Conservation (phyloP, 2,329 filamentous ascomycete species). For the Pseudogymnoascus sp. region DNA sequence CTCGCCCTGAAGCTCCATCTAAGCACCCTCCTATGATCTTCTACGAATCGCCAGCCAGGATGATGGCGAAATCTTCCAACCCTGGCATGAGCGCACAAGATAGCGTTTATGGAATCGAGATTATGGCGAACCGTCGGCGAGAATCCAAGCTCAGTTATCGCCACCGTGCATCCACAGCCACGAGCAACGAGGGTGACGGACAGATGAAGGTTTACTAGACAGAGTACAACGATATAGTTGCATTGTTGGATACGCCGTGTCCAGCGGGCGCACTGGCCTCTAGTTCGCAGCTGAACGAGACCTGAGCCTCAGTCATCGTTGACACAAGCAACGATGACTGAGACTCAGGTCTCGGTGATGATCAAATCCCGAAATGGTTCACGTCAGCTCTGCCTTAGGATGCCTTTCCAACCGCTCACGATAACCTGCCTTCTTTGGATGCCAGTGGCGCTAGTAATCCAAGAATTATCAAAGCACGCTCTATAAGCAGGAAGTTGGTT, state of each 20-base stretch:
- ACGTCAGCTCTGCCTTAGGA: background rate
- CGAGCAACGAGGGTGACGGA: background rate
- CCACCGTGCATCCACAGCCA: background rate
- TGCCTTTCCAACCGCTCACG: background rate
- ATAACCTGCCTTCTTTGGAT: background rate
- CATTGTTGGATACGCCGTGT: background rate
- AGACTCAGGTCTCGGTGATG: too few relatives aligned
- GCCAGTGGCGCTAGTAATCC: background rate
- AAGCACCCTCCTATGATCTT: background rate
- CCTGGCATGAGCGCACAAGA: background rate
- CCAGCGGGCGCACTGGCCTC: background rate
- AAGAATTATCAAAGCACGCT: background rate
- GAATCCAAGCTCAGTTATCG: background rate
- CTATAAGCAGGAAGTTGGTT: background rate
- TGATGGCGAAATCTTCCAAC: background rate
- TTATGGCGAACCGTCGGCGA: background rate
- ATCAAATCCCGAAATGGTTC: background rate
- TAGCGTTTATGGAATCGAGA: background rate
- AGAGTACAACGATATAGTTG: background rate
- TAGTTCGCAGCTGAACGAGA: background rate
- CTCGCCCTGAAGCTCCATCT: background rate
- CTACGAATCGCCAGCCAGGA: background rate
- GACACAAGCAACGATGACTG: too few relatives aligned
- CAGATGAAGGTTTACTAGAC: conserved; percentile 1
- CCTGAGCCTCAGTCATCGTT: background rate